These are phyloP conservation scores for Hibiscus tridactylites DNA, from an alignment of 345 rosid species.

Conservation along the genomic window DNA sequence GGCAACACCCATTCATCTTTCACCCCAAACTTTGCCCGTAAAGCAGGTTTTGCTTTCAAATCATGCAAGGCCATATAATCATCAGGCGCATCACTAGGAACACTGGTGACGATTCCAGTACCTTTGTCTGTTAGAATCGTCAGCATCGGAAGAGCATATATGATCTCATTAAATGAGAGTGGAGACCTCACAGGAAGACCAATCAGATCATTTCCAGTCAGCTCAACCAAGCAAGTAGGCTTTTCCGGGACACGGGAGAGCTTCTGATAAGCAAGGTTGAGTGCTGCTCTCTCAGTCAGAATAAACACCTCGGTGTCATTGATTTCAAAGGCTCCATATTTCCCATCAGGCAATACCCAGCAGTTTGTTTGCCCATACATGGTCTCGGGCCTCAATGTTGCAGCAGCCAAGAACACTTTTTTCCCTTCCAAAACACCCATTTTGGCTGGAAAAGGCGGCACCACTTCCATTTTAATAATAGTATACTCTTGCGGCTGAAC, in stretches of 20 bases:
- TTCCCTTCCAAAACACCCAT: constrained; percentile 60
- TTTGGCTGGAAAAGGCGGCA: constrained; percentile 58
- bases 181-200: constrained; percentile 82
- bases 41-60: constrained; percentile 70
- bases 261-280: constrained; percentile 81
- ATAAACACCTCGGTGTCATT: constrained; percentile 72
- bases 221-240: constrained; percentile 69
- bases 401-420: constrained; percentile 74
- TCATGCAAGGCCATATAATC: constrained; percentile 82
- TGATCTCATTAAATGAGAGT: constrained; percentile 54
- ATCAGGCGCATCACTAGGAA: constrained; percentile 97
- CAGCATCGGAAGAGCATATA: constrained; percentile 90
- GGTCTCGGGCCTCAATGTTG: constrained; percentile 93
- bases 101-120: constrained; percentile 91
- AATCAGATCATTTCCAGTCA: constrained; percentile 78
- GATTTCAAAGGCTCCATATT: constrained; percentile 87
- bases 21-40: constrained; percentile 65
- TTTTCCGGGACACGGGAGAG: constrained; percentile 61
- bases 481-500: constrained; percentile 96
- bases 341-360: constrained; percentile 93
- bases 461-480: constrained; percentile 80
- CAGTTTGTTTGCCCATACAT: constrained; percentile 97
- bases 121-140: constrained; percentile 91
- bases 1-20: constrained; percentile 87
- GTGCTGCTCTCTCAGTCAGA: constrained; percentile 69